Conservation (phyloP, 2,329 filamentous ascomycete genomes). For the Paracamarosporium sp. region DNA sequence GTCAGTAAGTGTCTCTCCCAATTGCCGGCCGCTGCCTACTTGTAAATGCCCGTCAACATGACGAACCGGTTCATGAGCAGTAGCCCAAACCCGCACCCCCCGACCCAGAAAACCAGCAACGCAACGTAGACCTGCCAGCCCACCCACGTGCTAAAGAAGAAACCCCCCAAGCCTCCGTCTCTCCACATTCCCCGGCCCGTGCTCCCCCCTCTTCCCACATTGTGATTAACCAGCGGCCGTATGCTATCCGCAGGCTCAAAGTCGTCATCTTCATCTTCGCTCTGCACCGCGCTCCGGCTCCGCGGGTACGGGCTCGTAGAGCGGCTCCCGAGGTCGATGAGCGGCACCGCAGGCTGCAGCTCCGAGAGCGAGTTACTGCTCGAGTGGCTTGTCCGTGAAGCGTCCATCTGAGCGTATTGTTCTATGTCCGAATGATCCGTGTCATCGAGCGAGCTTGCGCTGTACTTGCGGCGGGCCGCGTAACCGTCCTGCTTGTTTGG, state of each 20-base stretch:
- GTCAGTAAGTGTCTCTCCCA: slow-evolving; percentile 20
- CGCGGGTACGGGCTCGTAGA: slow-evolving; percentile 54
- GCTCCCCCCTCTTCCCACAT: slow-evolving; percentile 34
- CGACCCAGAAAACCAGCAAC: slow-evolving; percentile 56
- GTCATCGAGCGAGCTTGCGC: slow-evolving; percentile 46
- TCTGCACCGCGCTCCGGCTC: slow-evolving; percentile 50
- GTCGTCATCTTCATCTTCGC: slow-evolving; percentile 57
- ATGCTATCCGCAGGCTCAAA: slow-evolving; percentile 45
- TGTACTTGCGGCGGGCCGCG: slow-evolving; percentile 39
- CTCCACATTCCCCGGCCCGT: slow-evolving; percentile 33
- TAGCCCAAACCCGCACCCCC: slow-evolving; percentile 55
- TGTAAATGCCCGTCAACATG: slow-evolving; percentile 57
- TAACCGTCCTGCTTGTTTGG: slow-evolving; percentile 21
- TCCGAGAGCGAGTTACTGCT: slow-evolving; percentile 43
- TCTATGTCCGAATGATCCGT: slow-evolving; percentile 45
- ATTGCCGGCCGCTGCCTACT: slow-evolving; percentile 26
- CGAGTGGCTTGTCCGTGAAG: slow-evolving; percentile 30
- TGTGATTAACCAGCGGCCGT: slow-evolving; percentile 45
- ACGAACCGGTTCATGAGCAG: slow-evolving; percentile 60
- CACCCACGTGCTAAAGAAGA: slow-evolving; percentile 54
- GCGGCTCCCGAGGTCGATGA: slow-evolving; percentile 52
- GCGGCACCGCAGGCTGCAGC: slow-evolving; percentile 48
- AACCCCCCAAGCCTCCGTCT: slow-evolving; percentile 55
- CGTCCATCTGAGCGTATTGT: slow-evolving; percentile 39
- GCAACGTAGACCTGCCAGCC: slow-evolving; percentile 59